Base-by-base conservation (phyloP, 331 rosid species). In the Cydonia oblonga region DNA sequence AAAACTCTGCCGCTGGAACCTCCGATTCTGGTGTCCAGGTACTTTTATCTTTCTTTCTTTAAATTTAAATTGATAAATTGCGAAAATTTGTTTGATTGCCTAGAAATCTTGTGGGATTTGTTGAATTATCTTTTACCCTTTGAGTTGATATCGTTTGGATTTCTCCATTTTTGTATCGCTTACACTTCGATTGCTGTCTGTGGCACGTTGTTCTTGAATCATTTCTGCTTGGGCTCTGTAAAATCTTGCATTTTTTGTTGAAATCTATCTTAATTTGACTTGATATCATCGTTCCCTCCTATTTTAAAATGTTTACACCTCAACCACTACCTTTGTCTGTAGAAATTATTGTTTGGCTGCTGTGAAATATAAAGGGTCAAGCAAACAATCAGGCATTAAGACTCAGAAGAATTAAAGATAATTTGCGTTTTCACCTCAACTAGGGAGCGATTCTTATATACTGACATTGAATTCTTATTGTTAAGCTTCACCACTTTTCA, bases 21-120 rank as follows among this genome's bases (percentile, higher is more conserved):
- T 85, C 87, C 40, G 99, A 95, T 81, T 95, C 99, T 35, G 99
- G 99, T 12, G 99, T 95, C 26, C 89, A 91, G 96, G 99, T 91
- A 70, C 23, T 68, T 4, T 9, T 18, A 24, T 23, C 8, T 42
- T 25, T 53, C 60, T 38, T 64, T 49, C 28, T 9, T n/a, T 56
- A 18, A 13, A 26, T 58, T 71, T 5, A 16, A 29, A 58, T 74
- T 75, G 18, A 16, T 53, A 33, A 10, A 13, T 57, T 64, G 42
- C 19, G n/a, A 30, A 30, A 18, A 58, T 64, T 42, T 16, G 42
- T 66, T 66, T 30, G 18, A 4, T 35, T 33, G 12, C 6, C 19
- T 24, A 33, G 65, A 44, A 22, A n/a, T 25, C 40, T 79, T 52
- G 53, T 61, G 66, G 19, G 35, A 7, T 68, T 29, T 16, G 42